Conservation (phyloP, 192 early-diverging fungal species). For the Linnemannia hyalina region DNA sequence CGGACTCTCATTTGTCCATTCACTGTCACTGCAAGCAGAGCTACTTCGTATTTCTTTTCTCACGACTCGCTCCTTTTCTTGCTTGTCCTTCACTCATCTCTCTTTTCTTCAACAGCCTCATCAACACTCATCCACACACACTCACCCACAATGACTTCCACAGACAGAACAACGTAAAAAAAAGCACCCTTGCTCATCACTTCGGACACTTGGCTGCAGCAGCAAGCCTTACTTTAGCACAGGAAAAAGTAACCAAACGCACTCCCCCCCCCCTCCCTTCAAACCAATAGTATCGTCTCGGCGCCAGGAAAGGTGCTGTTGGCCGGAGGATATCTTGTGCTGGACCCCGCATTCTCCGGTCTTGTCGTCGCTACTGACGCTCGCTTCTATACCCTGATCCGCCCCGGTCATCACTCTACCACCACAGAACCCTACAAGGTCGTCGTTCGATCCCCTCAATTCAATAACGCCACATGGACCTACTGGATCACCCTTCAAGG, state of each 20-base stretch:
- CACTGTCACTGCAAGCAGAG: neutral
- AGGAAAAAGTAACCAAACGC: conserved; percentile 1
- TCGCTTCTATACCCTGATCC: conserved; percentile 85
- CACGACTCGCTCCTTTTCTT: neutral
- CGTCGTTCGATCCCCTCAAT: conserved; percentile 85
- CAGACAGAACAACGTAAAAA: conserved; percentile 42
- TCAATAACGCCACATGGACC: conserved; percentile 84
- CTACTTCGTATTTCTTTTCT: neutral
- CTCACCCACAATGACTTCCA: neutral
- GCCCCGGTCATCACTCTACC: neutral
- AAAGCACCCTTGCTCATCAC: neutral
- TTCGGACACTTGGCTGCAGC: no score
- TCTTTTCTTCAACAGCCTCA: neutral
- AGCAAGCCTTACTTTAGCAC: neutral
- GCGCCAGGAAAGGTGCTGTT: conserved; percentile 97
- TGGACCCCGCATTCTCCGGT: conserved; percentile 84
- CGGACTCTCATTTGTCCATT: neutral
- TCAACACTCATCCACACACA: neutral
- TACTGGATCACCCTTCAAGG: conserved; percentile 61
- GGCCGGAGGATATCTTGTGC: conserved; percentile 93
- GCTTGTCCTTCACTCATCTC: neutral
- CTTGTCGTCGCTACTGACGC: conserved; percentile 89
- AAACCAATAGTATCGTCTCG: conserved; percentile 71
- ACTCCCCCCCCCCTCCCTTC: no score
- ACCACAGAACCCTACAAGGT: conserved; percentile 52